Evolutionary conservation across 495 filamentous ascomycete species (phyloP).

Genomic region (Venustampulla echinocandica): DNA sequence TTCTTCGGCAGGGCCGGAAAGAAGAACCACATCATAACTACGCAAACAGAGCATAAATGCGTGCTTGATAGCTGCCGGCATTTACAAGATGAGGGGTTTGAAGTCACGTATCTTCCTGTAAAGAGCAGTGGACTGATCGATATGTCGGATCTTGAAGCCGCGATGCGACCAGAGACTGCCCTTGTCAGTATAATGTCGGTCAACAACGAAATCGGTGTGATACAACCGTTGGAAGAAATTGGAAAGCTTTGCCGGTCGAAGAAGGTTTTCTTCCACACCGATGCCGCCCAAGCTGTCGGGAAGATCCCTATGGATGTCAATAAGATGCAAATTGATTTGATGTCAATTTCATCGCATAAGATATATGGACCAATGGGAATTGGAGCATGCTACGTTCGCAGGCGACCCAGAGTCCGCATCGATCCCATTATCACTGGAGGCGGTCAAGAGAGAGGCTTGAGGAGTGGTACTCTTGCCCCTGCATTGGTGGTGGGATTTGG

Average conservation of each 20-base stretch:
- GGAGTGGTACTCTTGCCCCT: slow-evolving; percentile 89
- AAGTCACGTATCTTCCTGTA: slow-evolving; percentile 92
- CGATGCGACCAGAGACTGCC: slow-evolving; percentile 83
- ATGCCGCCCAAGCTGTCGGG: slow-evolving; percentile 90
- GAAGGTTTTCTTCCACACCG: slow-evolving; percentile 98
- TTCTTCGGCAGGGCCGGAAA: slow-evolving; percentile 89
- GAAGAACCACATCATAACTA: slow-evolving; percentile 97
- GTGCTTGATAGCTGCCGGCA: slow-evolving; percentile 94
- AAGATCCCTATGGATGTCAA: slow-evolving; percentile 97
- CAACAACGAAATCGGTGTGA: slow-evolving; percentile 98
- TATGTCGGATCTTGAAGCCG: slow-evolving; percentile 77
- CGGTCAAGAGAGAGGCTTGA: slow-evolving; percentile 88
- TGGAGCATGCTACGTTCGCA: slow-evolving; percentile 88
- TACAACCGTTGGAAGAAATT: slow-evolving; percentile 90
- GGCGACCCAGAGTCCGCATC: slow-evolving; percentile 83
- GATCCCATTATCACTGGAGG: slow-evolving; percentile 95
- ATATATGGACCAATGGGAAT: slow-evolving; percentile 98
- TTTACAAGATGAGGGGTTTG: slow-evolving; percentile 92
- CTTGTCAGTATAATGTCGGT: slow-evolving; percentile 97
- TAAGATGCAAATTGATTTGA: slow-evolving; percentile 91
- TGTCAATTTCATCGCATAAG: slow-evolving; percentile 99
- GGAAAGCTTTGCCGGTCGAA: slow-evolving; percentile 82
- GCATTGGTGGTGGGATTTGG: slow-evolving; percentile 86
- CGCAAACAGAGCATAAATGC: slow-evolving; percentile 98
- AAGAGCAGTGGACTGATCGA: slow-evolving; percentile 74